Evolutionary conservation across 352 stramenopile species (phyloP).

Genomic region (Phytophthora foliorum): DNA sequence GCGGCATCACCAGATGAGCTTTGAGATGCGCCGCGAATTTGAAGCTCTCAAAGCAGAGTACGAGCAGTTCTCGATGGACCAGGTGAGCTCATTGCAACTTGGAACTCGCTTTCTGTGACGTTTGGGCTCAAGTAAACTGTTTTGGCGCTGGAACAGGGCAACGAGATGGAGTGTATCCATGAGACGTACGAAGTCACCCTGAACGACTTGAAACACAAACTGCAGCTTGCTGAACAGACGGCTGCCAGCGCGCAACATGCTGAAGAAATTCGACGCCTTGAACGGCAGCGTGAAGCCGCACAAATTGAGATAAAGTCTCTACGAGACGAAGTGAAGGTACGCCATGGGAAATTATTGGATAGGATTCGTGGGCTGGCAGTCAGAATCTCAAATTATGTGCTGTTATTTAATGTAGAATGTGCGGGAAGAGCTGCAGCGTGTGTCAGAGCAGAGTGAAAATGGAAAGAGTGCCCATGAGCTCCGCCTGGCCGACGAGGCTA

Average conservation of each 20-base stretch:
- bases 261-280: slow-evolving; percentile 59
- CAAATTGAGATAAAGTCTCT: slow-evolving; percentile 72
- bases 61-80: slow-evolving; percentile 83
- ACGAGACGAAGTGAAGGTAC: slow-evolving; percentile 68
- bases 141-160: slow-evolving; percentile 41
- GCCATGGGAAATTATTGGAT: neutral
- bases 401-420: slow-evolving; percentile 43
- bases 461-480: slow-evolving; percentile 54
- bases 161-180: slow-evolving; percentile 82
- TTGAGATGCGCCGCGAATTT: slow-evolving; percentile 75
- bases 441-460: slow-evolving; percentile 45
- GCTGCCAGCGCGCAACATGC: slow-evolving; percentile 44
- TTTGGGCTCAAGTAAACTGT: slow-evolving; percentile 2
- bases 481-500: slow-evolving; percentile 59
- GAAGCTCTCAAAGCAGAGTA: slow-evolving; percentile 89
- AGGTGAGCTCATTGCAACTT: slow-evolving; percentile 37
- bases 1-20: slow-evolving; percentile 71
- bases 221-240: slow-evolving; percentile 56
- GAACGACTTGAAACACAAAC: slow-evolving; percentile 62
- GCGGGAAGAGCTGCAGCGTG: slow-evolving; percentile 55
- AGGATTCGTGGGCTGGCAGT: neutral
- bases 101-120: neutral
- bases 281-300: slow-evolving; percentile 63
- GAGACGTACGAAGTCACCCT: slow-evolving; percentile 73
- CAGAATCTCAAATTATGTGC: neutral